Percentiles rank a stretch among this genome's conserved stretches.
Evolutionary conservation across 352 stramenopile genomes (phyloP).

Genomic region (Phytopythium vexans): DNA sequence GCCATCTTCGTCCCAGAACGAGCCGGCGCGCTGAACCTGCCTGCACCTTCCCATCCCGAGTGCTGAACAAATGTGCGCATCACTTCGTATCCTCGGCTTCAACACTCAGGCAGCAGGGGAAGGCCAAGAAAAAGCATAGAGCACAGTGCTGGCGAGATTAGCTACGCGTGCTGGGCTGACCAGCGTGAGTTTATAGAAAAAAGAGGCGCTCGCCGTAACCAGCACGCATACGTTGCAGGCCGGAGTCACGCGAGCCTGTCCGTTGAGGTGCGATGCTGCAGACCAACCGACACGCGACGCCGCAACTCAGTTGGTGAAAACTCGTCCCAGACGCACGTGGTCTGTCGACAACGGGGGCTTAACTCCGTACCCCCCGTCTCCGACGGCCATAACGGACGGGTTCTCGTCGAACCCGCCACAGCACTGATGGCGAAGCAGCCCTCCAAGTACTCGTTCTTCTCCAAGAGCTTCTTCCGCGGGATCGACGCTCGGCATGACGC

Average conservation of each 20-base stretch:
- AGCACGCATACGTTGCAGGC: too few relatives aligned
- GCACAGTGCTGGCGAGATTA: too few relatives aligned
- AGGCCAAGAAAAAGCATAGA: too few relatives aligned
- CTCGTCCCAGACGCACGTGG: conserved; percentile 18
- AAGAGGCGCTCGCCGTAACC: too few relatives aligned
- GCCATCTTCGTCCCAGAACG: conserved; percentile 2
- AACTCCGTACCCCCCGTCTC: neutral
- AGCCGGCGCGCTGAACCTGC: neutral
- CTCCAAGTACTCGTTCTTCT: conserved; percentile 27
- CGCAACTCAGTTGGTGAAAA: conserved; percentile 20
- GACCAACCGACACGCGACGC: neutral
- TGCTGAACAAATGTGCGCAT: neutral
- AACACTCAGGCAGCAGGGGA: too few relatives aligned
- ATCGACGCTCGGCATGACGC: conserved; percentile 1
- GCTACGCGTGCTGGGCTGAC: too few relatives aligned
- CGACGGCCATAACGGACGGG: neutral
- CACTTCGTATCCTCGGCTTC: too few relatives aligned
- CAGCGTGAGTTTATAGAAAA: too few relatives aligned
- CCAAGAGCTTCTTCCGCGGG: conserved; percentile 24
- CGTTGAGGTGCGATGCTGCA: neutral
- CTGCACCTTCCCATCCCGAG: conserved; percentile 1
- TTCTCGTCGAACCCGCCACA: neutral
- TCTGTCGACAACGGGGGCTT: conserved; percentile 7
- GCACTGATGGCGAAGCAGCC: conserved; percentile 16
- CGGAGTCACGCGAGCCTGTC: too few relatives aligned